A percentile compares a stretch with the other conserved stretches of the same genome.
Evolutionary conservation across 1,284 basidiomycete species (phyloP).

Genomic region (Marasmius tenuissimus): DNA sequence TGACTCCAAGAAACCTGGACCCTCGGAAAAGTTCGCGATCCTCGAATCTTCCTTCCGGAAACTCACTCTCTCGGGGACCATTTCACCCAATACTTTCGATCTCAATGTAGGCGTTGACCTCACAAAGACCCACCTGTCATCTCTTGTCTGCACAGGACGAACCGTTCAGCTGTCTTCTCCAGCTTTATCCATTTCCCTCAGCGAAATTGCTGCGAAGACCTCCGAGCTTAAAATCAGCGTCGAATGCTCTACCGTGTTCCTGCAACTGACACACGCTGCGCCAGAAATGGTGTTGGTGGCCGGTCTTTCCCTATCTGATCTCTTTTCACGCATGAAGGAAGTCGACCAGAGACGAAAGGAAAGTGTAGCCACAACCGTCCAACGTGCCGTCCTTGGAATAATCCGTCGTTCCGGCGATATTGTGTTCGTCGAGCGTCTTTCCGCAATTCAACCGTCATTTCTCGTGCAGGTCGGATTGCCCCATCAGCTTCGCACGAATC

Average conservation of each 20-base stretch:
- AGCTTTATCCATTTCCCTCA: background rate
- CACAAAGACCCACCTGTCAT: constrained; percentile 1
- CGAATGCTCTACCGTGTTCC: constrained; percentile 25
- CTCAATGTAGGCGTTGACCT: background rate
- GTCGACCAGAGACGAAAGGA: constrained; percentile 26
- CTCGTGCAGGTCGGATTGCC: constrained; percentile 73
- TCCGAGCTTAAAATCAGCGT: constrained; percentile 22
- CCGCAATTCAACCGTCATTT: constrained; percentile 78
- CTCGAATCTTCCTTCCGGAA: background rate
- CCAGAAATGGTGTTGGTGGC: constrained; percentile 45
- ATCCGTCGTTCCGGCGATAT: constrained; percentile 47
- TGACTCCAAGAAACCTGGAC: background rate
- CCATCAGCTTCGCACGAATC: constrained; percentile 60
- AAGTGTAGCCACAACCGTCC: constrained; percentile 27
- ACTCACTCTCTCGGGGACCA: constrained; percentile 1
- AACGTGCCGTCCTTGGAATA: constrained; percentile 43
- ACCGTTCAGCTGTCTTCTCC: background rate
- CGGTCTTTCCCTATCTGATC: constrained; percentile 30
- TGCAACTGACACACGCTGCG: constrained; percentile 42
- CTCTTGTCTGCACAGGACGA: background rate
- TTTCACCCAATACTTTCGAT: background rate
- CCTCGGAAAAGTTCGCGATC: background rate
- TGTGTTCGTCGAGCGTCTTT: constrained; percentile 69
- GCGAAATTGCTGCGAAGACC: background rate
- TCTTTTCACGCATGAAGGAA: constrained; percentile 23